Base-by-base conservation (phyloP, 495 filamentous ascomycete species). In the Penicillium subrubescens region DNA sequence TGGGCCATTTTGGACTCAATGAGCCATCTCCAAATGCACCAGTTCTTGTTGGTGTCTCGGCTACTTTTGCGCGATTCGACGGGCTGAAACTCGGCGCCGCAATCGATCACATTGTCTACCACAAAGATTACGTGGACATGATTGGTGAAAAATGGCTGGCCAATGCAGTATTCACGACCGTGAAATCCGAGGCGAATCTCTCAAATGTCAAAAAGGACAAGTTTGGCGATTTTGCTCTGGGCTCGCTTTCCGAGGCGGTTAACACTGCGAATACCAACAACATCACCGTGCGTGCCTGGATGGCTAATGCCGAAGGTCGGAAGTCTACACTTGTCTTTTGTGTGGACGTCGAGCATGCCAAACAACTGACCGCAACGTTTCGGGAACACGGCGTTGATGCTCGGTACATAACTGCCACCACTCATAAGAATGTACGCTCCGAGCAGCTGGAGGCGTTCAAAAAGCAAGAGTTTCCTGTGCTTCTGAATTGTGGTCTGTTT, bases 101-200 rank as follows among this genome's bases (percentile, higher is more conserved):
- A 17, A 91, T 99, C 64, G 95, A 98, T 67, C 90, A 96, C 63
- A 94, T 99, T 60, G 96, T 97, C 29, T 99, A 97, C 68, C 96
- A 98, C 77, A 96, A 91, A 71, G 93, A 97, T 71, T 99, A 96
- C 67, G 84, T 98, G 59, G 94, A 97, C 66, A 97, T 98, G 94
- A 98, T 98, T 60, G 86, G 85, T 29, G 92, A 96, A 21, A 91
- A 93, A 37, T 89, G 86, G 86, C 83, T 99, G 31, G 86, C 93
- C 0, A 83, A 95, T 69, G 92, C 94, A 5, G 79, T 93, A 15
- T 99, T 99, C 75, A 98, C 95, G 0, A 99, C 95, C 0, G 93
- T 98, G 37, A 83, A 89, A 67, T 90, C 92, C 0, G 88, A 86
- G 19, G 92, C 87, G 7, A 89, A 98, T 76, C 74, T 98, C 33